Conservation (phyloP, 179 eudicot genomes). For the Silene vulgaris region DNA sequence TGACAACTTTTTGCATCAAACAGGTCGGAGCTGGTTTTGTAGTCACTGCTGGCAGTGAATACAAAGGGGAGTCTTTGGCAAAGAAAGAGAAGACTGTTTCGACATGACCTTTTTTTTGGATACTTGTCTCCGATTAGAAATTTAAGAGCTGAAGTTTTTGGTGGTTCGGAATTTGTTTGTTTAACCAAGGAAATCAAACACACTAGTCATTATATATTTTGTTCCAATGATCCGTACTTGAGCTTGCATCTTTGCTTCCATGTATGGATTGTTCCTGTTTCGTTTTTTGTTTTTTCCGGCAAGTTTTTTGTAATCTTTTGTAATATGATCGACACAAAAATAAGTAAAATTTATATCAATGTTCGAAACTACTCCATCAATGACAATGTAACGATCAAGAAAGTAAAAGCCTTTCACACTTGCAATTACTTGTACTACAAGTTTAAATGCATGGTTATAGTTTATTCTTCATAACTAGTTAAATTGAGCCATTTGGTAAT, state of each 20-base stretch:
- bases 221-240: slow-evolving; percentile 8
- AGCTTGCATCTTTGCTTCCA: neutral
- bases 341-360: no score
- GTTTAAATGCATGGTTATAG: no score
- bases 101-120: slow-evolving; percentile 15
- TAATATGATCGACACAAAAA: no score
- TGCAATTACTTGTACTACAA: no score
- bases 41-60: slow-evolving; percentile 72
- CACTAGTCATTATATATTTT: slow-evolving; percentile 17
- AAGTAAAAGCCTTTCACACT: no score
- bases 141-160: neutral
- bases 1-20: neutral
- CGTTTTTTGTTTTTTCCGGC: no score
- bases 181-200: slow-evolving; percentile 13
- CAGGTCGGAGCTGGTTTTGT: slow-evolving; percentile 94
- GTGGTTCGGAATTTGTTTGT: slow-evolving; percentile 19
- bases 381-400: no score
- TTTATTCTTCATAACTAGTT: no score
- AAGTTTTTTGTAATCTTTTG: no score
- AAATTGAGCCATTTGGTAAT: no score
- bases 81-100: slow-evolving; percentile 48
- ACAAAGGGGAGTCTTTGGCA: slow-evolving; percentile 81
- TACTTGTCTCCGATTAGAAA: neutral
- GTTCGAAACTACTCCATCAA: no score
- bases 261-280: neutral